Conservation (phyloP, 257 asterid species). For the Solanum neorickii region DNA sequence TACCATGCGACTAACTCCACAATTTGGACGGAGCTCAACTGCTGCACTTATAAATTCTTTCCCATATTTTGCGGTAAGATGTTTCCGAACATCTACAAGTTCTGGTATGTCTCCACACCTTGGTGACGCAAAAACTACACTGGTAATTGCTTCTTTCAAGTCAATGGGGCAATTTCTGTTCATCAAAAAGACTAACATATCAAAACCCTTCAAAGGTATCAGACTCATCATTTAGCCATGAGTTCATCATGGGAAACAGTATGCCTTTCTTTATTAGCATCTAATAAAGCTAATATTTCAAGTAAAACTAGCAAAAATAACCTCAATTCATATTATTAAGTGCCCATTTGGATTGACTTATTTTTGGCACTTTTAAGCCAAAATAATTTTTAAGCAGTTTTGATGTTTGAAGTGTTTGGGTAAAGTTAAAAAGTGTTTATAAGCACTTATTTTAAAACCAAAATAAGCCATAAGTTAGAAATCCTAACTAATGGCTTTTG, state of each 20-base stretch:
- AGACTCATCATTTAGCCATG: background rate
- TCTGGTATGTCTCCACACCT: conserved; percentile 97
- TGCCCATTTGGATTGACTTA: too few species aligned
- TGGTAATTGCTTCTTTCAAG: conserved; percentile 89
- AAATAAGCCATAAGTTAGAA: too few species aligned
- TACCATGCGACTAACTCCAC: conserved; percentile 97
- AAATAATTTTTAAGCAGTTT: too few species aligned
- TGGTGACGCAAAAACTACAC: conserved; percentile 80
- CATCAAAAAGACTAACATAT: conserved; percentile 4
- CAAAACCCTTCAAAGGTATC: background rate
- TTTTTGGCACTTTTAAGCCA: too few species aligned
- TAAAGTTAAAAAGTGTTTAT: too few species aligned
- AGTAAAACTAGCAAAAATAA: background rate
- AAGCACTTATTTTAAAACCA: too few species aligned
- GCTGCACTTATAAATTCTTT: conserved; percentile 78
- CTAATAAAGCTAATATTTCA: background rate
- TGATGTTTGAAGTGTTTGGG: too few species aligned
- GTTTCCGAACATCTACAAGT: conserved; percentile 71
- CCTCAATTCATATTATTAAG: background rate
- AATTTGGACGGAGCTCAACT: conserved; percentile 73
- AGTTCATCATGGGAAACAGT: background rate
- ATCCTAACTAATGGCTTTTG: too few species aligned
- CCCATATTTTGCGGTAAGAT: conserved; percentile 73
- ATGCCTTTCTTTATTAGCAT: background rate
- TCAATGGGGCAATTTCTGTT: conserved; percentile 86